Conservation (phyloP, 2,329 filamentous ascomycete genomes). For the Alternaria sp. region DNA sequence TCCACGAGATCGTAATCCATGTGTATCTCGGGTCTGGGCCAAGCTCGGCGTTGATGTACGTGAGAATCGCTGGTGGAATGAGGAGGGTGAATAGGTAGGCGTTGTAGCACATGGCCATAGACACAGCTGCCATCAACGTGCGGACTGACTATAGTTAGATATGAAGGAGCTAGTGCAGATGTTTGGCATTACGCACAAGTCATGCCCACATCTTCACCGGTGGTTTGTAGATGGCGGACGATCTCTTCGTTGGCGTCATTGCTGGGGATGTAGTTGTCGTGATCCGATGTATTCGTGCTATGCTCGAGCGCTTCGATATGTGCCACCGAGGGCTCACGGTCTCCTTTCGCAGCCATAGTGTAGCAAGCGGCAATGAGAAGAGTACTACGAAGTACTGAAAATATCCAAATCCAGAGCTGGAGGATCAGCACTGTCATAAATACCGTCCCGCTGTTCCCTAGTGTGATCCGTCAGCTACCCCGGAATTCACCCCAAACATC, state of each 20-base stretch:
- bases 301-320: conserved; percentile 28
- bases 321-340: conserved; percentile 17
- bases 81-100: conserved; percentile 43
- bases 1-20: conserved; percentile 45
- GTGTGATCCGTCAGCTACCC: background rate
- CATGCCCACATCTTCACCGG: conserved; percentile 40
- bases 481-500: conserved; percentile 6
- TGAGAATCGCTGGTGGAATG: conserved; percentile 40
- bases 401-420: background rate
- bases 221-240: conserved; percentile 34
- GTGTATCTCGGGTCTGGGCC: conserved; percentile 39
- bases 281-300: conserved; percentile 15
- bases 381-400: background rate
- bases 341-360: conserved; percentile 8
- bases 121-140: conserved; percentile 32
- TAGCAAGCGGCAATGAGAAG: background rate
- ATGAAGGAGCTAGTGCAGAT: background rate
- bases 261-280: background rate
- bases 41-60: conserved; percentile 42
- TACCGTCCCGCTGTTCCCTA: conserved; percentile 2
- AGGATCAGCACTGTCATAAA: conserved; percentile 5
- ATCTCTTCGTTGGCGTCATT: conserved; percentile 37
- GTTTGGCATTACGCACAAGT: conserved; percentile 17
- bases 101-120: conserved; percentile 42
- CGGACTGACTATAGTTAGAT: conserved; percentile 9